Base-by-base conservation (phyloP, 192 early-diverging fungal species). In the Paraglomus brasilianum region DNA sequence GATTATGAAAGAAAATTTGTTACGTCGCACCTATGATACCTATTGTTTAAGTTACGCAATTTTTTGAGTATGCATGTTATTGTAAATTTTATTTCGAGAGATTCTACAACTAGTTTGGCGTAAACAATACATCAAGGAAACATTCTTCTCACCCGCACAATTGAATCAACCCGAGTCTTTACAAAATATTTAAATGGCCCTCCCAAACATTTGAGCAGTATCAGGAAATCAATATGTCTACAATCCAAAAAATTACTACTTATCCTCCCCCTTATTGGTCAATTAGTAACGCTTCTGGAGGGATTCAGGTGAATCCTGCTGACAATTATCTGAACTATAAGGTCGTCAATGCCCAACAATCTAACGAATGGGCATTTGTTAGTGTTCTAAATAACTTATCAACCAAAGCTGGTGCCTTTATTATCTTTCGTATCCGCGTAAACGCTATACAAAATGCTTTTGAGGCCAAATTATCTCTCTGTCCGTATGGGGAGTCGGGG, bases 211-310 rank as follows among this genome's bases (percentile, higher is more conserved):
- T 9, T 45, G 49, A 19, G 17, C 30, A 41, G 15, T 67, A 39
- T 11, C 30, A 58, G 56, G 38, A 39, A 58, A 58, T 40, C 56
- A 39, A 58, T 5, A 58, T 57, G 36, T 30, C 52, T 58, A 39
- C 3, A 13, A 0, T 58, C 56, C 30, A 58, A 58, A 58, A 30
- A 58, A 38, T 58, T 58, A 58, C 56, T 40, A 39, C 11, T 58
- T 58, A 58, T 39, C 30, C 36, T 58, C 56, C 56, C 9, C 41
- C 36, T 11, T 58, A 58, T 67, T 51, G 48, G 66, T 67, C 24
- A 41, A 67, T 67, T 53, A 30, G 36, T 24, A 46, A 38, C 3
- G 22, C 47, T 30, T 19, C 48, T 49, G 43, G 45, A 67, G 46
- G 48, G n/a, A 67, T 49, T 40, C 48, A 58, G 3, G 56, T 58